phyloP scores from a whole-genome alignment of 371 early-diverging fungal species.

The Syncephalastrum sp. region DNA sequence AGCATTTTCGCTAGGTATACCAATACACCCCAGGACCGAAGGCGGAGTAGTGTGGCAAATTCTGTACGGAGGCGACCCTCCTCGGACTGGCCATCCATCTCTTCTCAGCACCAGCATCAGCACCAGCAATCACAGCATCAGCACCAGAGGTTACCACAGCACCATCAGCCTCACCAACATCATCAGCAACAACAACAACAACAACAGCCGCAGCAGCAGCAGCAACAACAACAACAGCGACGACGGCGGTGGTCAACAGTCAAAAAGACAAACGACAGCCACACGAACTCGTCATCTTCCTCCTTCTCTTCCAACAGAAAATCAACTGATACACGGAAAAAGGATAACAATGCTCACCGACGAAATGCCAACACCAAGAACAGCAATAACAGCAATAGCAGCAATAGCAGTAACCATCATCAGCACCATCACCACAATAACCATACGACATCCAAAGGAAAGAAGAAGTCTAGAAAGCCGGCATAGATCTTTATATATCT shows the following conservation, averaged over 20 bases:
- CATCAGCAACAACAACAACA: conserved; percentile 10
- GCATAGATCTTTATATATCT: too few species aligned
- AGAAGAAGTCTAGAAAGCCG: too few species aligned
- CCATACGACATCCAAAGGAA: too few species aligned
- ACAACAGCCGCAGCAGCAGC: conserved; percentile 9
- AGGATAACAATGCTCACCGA: too few species aligned
- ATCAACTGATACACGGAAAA: too few species aligned
- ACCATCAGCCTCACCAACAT: conserved; percentile 16
- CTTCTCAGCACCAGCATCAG: background rate
- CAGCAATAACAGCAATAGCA: too few species aligned
- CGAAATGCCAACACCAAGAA: too few species aligned
- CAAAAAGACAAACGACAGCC: conserved; percentile 7
- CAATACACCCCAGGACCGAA: conserved; percentile 1
- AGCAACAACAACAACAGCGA: conserved; percentile 4
- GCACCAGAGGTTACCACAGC: conserved; percentile 3
- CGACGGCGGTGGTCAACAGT: conserved; percentile 28
- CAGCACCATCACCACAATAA: too few species aligned
- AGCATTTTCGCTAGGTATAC: conserved; percentile 23
- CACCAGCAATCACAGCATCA: background rate
- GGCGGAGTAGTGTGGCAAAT: background rate
- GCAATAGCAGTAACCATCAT: too few species aligned
- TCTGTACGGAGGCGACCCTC: too few species aligned
- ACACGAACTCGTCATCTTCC: too few species aligned
- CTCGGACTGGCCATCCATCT: background rate
- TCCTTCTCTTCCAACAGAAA: too few species aligned